Base-by-base conservation (phyloP, 331 rosid genomes). In the Phaseolus coccineus region DNA sequence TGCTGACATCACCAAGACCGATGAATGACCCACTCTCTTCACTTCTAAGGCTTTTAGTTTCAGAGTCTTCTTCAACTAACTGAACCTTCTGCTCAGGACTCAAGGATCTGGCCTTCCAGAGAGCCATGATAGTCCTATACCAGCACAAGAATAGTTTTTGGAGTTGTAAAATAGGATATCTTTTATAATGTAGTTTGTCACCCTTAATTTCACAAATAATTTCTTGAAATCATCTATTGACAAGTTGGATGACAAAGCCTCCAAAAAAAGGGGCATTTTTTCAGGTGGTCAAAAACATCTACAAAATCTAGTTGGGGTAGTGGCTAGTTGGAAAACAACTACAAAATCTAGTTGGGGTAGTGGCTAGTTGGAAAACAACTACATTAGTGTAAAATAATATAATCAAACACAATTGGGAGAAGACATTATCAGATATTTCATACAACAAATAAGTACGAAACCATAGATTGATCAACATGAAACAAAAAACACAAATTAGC, bases 51-150 rank as follows among this genome's bases (percentile, higher is more conserved):
- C 81, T 67, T 88, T 87, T 91, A 69, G 81, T 76, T 79, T 91
- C 98, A 16, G 96, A 78, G 47, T 91, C 94, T 74, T 92, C 97
- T 83, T 91, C 98, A 63, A 93, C 93, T 81, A 96, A 87, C 73
- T 84, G 88, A 80, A 87, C 96, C 85, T 90, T 93, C 84, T 96
- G 99, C 84, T 96, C 99, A 19, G 88, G 94, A 85, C 89, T 90
- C 87, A 90, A 81, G 40, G 96, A 87, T 85, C 89, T 93, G 52
- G 99, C 91, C 86, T 93, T 96, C 99, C 99, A 96, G 5, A 96
- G 90, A 63, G 94, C 98, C 98, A 93, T 89, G 77, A 96, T 96
- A 64, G 98, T 96, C 89, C 99, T 93, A 76, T 57, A 61, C 67
- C 74, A 82, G 51, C 75, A 81, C 51, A 76, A 52, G 39, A 65